Percentiles rank a stretch among this genome's conserved stretches.
phyloP scores from a whole-genome alignment of 805 yeast species.

The Yamadazyma olivae region DNA sequence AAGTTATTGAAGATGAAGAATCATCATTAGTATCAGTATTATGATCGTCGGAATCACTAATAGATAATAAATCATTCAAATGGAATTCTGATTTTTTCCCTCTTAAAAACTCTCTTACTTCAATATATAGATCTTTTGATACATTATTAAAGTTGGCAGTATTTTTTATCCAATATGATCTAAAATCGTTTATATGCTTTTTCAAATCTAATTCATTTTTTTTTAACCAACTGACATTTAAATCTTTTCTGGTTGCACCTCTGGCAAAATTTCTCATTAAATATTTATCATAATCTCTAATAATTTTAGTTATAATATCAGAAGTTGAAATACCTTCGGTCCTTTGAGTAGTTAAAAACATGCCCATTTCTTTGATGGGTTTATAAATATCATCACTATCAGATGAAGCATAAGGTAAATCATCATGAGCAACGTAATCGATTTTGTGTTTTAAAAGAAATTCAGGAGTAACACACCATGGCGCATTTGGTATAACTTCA shows the following conservation, averaged over 20 bases:
- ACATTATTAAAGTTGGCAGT: constrained; percentile 65
- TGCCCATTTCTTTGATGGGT: constrained; percentile 88
- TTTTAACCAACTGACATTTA: constrained; percentile 96
- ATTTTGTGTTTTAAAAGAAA: constrained; percentile 76
- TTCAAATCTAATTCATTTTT: constrained; percentile 94
- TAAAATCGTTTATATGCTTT: constrained; percentile 83
- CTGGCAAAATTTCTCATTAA: constrained; percentile 96
- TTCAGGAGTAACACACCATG: constrained; percentile 89
- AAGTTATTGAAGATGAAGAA: background rate
- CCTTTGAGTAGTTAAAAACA: constrained; percentile 90
- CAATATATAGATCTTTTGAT: constrained; percentile 80
- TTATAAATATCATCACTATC: constrained; percentile 89
- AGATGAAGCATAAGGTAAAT: constrained; percentile 87
- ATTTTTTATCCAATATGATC: constrained; percentile 80
- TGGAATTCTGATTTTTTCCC: constrained; percentile 35
- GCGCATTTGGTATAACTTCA: constrained; percentile 91
- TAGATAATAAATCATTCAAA: constrained; percentile 4
- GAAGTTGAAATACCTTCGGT: constrained; percentile 96
- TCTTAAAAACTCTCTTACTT: constrained; percentile 71
- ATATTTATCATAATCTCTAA: constrained; percentile 94
- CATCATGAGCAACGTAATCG: constrained; percentile 98
- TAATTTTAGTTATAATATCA: constrained; percentile 92
- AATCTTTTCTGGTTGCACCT: constrained; percentile 94
- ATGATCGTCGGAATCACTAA: constrained; percentile 20
- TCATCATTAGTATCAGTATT: background rate